Evolutionary conservation across 2,329 filamentous ascomycete genomes (phyloP).

Genomic region (Fusarium torreyae): DNA sequence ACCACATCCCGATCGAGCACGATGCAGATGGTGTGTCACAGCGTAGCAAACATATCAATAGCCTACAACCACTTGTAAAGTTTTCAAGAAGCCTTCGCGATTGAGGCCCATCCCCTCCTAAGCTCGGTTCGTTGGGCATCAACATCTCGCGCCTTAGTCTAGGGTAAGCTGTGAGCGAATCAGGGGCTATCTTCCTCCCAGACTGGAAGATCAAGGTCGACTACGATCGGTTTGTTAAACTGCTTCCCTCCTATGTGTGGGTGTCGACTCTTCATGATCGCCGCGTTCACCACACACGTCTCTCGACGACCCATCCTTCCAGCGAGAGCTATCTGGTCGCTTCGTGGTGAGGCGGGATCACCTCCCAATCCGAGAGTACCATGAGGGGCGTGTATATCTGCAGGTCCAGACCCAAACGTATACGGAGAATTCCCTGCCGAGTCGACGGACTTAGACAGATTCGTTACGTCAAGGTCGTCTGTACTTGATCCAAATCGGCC

Average conservation of each 20-base stretch:
- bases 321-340: constrained; percentile 58
- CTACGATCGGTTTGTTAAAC: constrained; percentile 86
- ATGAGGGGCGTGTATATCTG: constrained; percentile 44
- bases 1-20: constrained; percentile 23
- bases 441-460: not conserved
- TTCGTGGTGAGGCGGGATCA: constrained; percentile 59
- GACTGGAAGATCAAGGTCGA: constrained; percentile 81
- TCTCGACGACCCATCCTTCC: constrained; percentile 68
- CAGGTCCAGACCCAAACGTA: constrained; percentile 28
- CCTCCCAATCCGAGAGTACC: constrained; percentile 57
- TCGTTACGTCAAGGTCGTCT: constrained; percentile 14
- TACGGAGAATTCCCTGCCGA: constrained; percentile 15
- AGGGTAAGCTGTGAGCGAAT: constrained; percentile 38
- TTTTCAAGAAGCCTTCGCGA: constrained; percentile 16
- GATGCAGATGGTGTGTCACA: constrained; percentile 32
- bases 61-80: constrained; percentile 14
- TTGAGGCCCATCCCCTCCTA: constrained; percentile 25
- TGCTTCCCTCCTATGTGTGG: constrained; percentile 73
- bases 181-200: constrained; percentile 46
- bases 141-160: constrained; percentile 35
- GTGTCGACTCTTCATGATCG: constrained; percentile 78
- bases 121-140: constrained; percentile 45
- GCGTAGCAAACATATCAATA: constrained; percentile 16
- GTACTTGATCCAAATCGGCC: constrained; percentile 13
- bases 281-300: constrained; percentile 86